Evolutionary conservation across 345 rosid genomes (phyloP).

Genomic region (Salix purpurea): DNA sequence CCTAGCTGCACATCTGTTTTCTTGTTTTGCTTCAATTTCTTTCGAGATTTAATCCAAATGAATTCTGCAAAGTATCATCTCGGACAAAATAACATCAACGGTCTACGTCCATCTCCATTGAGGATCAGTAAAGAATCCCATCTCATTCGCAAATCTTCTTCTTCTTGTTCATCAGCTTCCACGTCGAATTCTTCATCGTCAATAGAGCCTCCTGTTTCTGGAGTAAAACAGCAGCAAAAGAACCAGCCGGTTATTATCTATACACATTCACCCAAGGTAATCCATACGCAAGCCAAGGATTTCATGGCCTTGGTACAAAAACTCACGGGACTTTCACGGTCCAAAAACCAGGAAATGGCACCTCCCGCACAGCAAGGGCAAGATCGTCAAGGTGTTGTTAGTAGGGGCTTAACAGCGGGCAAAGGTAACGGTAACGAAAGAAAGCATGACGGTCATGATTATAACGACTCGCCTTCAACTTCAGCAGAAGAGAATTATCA

Average conservation of each 20-base stretch:
- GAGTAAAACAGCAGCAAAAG: neutral
- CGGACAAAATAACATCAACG: neutral
- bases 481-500: neutral
- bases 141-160: conserved; percentile 7
- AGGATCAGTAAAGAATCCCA: conserved; percentile 17
- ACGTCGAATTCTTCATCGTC: neutral
- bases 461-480: conserved; percentile 14
- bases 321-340: conserved; percentile 16
- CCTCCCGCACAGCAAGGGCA: neutral
- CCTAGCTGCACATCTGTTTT: neutral
- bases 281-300: conserved; percentile 19
- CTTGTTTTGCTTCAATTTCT: neutral
- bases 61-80: conserved; percentile 1
- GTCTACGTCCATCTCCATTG: conserved; percentile 20
- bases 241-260: conserved; percentile 18
- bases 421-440: neutral
- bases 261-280: conserved; percentile 17
- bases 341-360: neutral
- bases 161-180: neutral
- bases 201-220: neutral
- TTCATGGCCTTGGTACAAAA: conserved; percentile 27
- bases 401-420: neutral
- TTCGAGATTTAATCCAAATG: conserved; percentile 5
- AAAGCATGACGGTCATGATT: neutral
- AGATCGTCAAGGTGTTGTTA: too few species aligned